These are phyloP conservation scores for Lasiosphaeria ovina DNA, from an alignment of 495 filamentous ascomycete genomes.

Conservation along the genomic window DNA sequence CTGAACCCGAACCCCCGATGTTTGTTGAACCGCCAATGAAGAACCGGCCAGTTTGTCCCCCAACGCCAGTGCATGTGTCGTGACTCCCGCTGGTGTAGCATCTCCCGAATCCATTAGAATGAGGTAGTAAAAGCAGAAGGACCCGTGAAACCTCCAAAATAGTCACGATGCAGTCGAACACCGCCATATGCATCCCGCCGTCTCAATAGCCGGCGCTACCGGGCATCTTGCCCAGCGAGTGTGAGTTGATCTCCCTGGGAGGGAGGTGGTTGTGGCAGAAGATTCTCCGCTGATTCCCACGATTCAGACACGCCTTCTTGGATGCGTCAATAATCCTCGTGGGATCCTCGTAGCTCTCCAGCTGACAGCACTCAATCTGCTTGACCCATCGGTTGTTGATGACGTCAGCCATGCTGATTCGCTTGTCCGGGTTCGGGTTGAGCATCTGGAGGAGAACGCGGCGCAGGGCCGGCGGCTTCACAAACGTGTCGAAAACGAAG, in stretches of 20 bases:
- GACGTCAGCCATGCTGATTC: conserved; percentile 61
- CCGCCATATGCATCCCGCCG: not conserved
- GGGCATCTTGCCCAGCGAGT: conserved; percentile 48
- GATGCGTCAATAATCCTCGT: conserved; percentile 49
- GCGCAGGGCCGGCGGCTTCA: conserved; percentile 54
- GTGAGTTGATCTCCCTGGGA: conserved; percentile 35
- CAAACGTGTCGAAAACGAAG: conserved; percentile 45
- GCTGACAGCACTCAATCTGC: conserved; percentile 68
- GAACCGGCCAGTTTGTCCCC: not conserved
- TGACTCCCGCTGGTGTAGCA: not conserved
- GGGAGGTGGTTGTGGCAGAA: conserved; percentile 52
- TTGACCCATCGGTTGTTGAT: conserved; percentile 63
- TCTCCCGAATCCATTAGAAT: not conserved
- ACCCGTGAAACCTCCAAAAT: not conserved
- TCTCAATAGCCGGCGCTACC: conserved; percentile 46
- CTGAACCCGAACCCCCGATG: not conserved
- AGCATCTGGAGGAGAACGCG: conserved; percentile 72
- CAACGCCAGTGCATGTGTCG: conserved; percentile 1
- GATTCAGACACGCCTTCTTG: conserved; percentile 45
- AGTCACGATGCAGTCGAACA: not conserved
- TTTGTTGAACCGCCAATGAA: not conserved
- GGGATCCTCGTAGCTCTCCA: conserved; percentile 58
- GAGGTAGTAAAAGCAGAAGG: not conserved
- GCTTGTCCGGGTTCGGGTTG: conserved; percentile 64
- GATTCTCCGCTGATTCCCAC: conserved; percentile 40